phyloP scores from a whole-genome alignment of 2,329 filamentous ascomycete genomes.

The Neofusicoccum ribis region DNA sequence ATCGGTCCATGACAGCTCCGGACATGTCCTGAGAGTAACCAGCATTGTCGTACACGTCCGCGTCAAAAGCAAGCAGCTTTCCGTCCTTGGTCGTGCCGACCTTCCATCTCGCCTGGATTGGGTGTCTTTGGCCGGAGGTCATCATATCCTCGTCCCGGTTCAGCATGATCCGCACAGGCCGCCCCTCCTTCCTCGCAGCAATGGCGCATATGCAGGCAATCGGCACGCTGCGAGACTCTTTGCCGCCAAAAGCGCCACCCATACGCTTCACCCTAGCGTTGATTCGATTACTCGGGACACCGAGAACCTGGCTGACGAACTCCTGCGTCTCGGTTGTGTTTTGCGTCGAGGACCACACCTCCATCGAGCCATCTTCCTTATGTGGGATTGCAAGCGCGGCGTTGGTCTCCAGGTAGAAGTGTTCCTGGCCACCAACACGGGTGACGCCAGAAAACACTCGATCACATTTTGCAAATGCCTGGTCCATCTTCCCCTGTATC shows the following conservation, averaged over 20 bases:
- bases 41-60: constrained; percentile 87
- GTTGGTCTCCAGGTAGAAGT: constrained; percentile 95
- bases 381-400: constrained; percentile 83
- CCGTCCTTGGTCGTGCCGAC: constrained; percentile 88
- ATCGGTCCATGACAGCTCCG: constrained; percentile 79
- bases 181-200: constrained; percentile 78
- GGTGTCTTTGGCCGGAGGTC: constrained; percentile 86
- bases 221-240: constrained; percentile 83
- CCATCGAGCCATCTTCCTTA: constrained; percentile 87
- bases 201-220: constrained; percentile 79
- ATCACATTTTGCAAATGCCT: constrained; percentile 74
- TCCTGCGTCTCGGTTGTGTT: constrained; percentile 44
- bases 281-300: constrained; percentile 83
- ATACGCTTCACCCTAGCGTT: constrained; percentile 87
- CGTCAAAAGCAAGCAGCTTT: constrained; percentile 85
- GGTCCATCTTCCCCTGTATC: constrained; percentile 56
- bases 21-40: constrained; percentile 72
- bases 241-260: constrained; percentile 91
- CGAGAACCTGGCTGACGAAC: constrained; percentile 79
- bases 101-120: constrained; percentile 87
- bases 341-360: constrained; percentile 62
- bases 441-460: constrained; percentile 79
- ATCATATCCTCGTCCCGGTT: constrained; percentile 95
- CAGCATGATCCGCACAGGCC: constrained; percentile 88
- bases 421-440: constrained; percentile 91